These are phyloP conservation scores for Diddensiella transvaalensis DNA, from an alignment of 805 yeast species.

Conservation along the genomic window DNA sequence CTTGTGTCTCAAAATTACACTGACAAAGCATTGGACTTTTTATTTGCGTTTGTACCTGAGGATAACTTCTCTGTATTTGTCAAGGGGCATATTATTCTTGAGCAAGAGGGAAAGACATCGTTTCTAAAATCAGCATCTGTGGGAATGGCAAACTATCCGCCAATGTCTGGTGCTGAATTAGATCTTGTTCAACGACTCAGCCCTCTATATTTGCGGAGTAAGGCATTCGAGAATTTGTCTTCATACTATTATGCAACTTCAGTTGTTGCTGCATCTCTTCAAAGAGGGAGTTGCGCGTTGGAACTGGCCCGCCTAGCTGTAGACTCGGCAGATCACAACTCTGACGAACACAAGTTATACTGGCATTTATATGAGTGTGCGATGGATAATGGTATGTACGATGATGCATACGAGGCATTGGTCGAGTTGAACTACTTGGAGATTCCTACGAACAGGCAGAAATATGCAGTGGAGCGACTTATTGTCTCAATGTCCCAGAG, in stretches of 20 bases:
- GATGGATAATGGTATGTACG: conserved; percentile 32
- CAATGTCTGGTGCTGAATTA: conserved; percentile 13
- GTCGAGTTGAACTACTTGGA: conserved; percentile 20
- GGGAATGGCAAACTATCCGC: conserved; percentile 25
- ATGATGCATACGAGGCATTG: conserved; percentile 37
- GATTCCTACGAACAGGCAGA: conserved; percentile 5
- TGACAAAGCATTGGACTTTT: conserved; percentile 10
- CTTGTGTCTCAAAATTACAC: background rate
- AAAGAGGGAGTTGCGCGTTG: conserved; percentile 33
- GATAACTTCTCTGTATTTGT: conserved; percentile 21
- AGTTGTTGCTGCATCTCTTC: conserved; percentile 1
- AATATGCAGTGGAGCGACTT: conserved; percentile 19
- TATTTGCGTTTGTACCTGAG: conserved; percentile 8
- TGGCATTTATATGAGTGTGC: conserved; percentile 24
- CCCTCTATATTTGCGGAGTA: background rate
- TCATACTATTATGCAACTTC: conserved; percentile 10
- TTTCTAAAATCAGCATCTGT: conserved; percentile 32
- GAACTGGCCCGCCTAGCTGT: conserved; percentile 33
- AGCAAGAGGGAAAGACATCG: conserved; percentile 31
- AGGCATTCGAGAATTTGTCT: conserved; percentile 5
- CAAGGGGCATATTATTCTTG: conserved; percentile 30
- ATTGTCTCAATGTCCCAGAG: conserved; percentile 26
- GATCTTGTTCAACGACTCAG: background rate
- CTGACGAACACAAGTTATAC: conserved; percentile 26
- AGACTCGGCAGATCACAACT: conserved; percentile 23